Percentiles rank a stretch among this genome's conserved stretches.
Evolutionary conservation across 495 filamentous ascomycete genomes (phyloP).

Genomic region (Massariosphaeria phaeospora): DNA sequence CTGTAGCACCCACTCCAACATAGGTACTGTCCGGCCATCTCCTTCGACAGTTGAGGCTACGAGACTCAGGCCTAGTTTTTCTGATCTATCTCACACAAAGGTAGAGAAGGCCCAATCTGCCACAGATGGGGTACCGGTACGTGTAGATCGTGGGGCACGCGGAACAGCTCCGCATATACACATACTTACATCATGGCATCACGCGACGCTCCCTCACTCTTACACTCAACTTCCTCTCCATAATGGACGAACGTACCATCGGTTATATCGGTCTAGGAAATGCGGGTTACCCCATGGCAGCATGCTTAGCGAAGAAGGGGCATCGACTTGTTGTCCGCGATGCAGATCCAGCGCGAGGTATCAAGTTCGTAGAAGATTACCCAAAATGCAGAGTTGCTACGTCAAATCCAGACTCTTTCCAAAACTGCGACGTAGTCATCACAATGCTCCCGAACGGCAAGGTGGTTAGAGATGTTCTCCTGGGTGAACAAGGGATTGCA

Average conservation of each 20-base stretch:
- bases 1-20: no score
- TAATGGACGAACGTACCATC: slow-evolving; percentile 10
- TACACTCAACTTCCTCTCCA: background rate
- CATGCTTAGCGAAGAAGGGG: slow-evolving; percentile 34
- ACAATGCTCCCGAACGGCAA: slow-evolving; percentile 38
- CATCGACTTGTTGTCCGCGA: slow-evolving; percentile 36
- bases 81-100: background rate
- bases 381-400: slow-evolving; percentile 20
- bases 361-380: slow-evolving; percentile 28
- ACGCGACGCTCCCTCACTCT: background rate
- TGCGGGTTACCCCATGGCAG: slow-evolving; percentile 34
- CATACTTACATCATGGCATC: background rate
- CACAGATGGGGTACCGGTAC: background rate
- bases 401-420: slow-evolving; percentile 22
- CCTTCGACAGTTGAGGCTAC: no score
- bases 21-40: background rate
- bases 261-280: slow-evolving; percentile 38
- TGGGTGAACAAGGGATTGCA: slow-evolving; percentile 34
- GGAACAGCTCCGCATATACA: slow-evolving; percentile 12
- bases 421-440: slow-evolving; percentile 33
- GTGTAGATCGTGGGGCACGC: slow-evolving; percentile 23
- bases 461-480: slow-evolving; percentile 33
- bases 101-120: background rate
- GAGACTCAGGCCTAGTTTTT: no score
- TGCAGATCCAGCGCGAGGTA: slow-evolving; percentile 25